Conservation (phyloP, 179 eudicot species). For the Monotropa hypopitys region DNA sequence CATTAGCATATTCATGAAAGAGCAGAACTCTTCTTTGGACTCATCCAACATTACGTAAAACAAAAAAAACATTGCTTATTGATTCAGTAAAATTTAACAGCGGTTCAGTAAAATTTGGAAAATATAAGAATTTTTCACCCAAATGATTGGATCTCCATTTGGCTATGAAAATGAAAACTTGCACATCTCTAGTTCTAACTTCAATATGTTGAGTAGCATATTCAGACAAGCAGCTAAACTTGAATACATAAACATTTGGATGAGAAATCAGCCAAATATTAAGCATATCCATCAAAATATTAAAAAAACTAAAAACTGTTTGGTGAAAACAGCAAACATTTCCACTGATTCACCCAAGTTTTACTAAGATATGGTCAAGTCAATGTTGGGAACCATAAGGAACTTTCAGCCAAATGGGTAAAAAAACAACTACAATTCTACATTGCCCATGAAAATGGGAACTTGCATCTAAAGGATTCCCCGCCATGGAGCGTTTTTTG, state of each 20-base stretch:
- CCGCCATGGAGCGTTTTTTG: too few relatives aligned
- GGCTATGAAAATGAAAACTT: not conserved
- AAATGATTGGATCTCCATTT: not conserved
- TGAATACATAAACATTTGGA: not conserved
- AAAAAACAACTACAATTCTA: not conserved
- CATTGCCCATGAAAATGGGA: not conserved
- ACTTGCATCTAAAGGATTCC: not conserved
- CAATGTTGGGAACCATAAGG: not conserved
- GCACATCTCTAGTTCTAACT: not conserved
- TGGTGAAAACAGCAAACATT: not conserved
- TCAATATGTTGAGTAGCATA: not conserved
- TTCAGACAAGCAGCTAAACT: not conserved
- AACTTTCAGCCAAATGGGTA: not conserved
- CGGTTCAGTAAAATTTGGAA: not conserved
- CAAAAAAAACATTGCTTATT: not conserved
- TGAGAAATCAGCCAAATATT: not conserved
- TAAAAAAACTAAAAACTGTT: not conserved
- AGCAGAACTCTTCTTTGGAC: not conserved
- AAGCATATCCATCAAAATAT: not conserved
- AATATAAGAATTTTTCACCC: not conserved
- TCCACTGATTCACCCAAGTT: not conserved
- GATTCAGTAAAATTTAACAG: not conserved
- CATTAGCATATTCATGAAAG: not conserved
- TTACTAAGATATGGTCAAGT: not conserved
- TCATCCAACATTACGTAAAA: not conserved